Evolutionary conservation across 2,329 filamentous ascomycete species (phyloP).

Genomic region (Stemphylium vesicarium): DNA sequence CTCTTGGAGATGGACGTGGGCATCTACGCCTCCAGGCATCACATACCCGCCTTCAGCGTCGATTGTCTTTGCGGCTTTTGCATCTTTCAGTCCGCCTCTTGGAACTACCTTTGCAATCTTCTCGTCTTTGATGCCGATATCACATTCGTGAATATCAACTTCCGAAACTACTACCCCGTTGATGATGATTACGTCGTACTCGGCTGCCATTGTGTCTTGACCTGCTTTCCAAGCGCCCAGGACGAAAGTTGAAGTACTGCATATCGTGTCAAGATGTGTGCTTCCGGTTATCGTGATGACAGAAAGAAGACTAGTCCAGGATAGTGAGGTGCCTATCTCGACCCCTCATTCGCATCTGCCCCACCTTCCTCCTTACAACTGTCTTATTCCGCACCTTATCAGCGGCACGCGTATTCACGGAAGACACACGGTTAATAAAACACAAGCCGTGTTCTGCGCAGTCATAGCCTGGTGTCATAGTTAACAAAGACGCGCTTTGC

Average conservation of each 20-base stretch:
- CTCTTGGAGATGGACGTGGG: conserved; percentile 56
- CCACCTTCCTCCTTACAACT: conserved; percentile 10
- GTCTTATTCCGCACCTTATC: conserved; percentile 29
- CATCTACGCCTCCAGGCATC: conserved; percentile 55
- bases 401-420: conserved; percentile 9
- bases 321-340: conserved; percentile 29
- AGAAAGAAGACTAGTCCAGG: conserved; percentile 19
- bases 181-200: conserved; percentile 50
- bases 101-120: conserved; percentile 48
- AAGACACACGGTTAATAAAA: conserved; percentile 4
- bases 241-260: background rate
- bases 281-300: conserved; percentile 10
- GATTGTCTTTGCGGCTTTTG: conserved; percentile 43
- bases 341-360: conserved; percentile 32
- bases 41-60: conserved; percentile 56
- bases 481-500: conserved; percentile 7
- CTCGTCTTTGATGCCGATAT: conserved; percentile 54
- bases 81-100: conserved; percentile 40
- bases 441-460: conserved; percentile 2
- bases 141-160: conserved; percentile 46
- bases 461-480: conserved; percentile 25
- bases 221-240: background rate
- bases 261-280: conserved; percentile 5
- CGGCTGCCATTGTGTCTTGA: conserved; percentile 14
- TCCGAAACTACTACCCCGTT: conserved; percentile 54